Base-by-base conservation (phyloP, 768 basidiomycete species). In the Mycena haematopus region DNA sequence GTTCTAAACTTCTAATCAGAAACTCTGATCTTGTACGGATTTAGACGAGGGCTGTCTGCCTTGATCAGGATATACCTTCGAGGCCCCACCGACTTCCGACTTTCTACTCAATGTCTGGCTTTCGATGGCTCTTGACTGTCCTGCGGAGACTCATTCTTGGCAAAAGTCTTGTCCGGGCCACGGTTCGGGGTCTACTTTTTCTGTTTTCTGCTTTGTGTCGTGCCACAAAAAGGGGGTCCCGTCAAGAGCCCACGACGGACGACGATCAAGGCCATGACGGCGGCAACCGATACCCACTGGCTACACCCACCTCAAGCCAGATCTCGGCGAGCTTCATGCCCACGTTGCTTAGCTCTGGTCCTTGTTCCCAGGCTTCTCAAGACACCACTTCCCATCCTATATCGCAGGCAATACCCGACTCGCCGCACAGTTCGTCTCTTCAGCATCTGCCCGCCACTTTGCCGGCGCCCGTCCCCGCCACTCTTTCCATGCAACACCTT, bases 321-420 rank as follows among this genome's bases (percentile, higher is more conserved):
- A 45, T 24, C 10, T 21, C 64, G 6, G 61, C 67, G 15, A 63
- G 65, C 36, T 49, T 45, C 31, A 52, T 66, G 22, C 64, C 71
- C 49, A 42, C 31, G 25, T 69, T 71, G 15, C 65, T 71, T 7
- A 38, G 45, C 25, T 65, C 67, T 22, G 65, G 67, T 6, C 68
- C 61, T 49, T 60, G 56, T 49, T 72, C 70, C 9, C 68, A 67
- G 22, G 69, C 73, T n/a, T 71, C 73, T 21, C 70, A 68, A 15
- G 66, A 72, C 25, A 42, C 69, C 35, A 57, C 40, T 25, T 60
- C 47, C 56, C 63, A 49, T 70, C 58, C 33, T 65, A 54, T 36
- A n/a, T n/a, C n/a, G n/a, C n/a, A n/a, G n/a, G n/a, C n/a, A n/a
- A n/a, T n/a, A n/a, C n/a, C n/a, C n/a, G n/a, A n/a, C n/a, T 59